Evolutionary conservation across 495 filamentous ascomycete species (phyloP).

Genomic region (Talaromyces nanjingensis): DNA sequence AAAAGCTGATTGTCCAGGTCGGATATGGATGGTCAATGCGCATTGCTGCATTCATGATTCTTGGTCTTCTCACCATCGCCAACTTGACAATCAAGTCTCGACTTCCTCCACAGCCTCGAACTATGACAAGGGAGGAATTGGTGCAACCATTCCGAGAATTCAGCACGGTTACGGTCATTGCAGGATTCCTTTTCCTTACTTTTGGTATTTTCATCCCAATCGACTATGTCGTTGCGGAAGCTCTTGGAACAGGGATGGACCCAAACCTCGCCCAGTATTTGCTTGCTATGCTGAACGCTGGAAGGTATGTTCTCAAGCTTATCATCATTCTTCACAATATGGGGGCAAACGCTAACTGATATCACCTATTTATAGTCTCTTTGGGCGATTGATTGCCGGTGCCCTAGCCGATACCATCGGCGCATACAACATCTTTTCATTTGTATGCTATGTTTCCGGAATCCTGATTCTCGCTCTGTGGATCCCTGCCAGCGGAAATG

Average conservation of each 20-base stretch:
- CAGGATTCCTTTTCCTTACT: constrained; percentile 60
- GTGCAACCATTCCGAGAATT: constrained; percentile 51
- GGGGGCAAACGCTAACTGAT: background rate
- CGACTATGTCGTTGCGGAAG: constrained; percentile 61
- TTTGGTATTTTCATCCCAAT: constrained; percentile 64
- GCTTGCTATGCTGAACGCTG: constrained; percentile 64
- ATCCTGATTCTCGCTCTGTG: constrained; percentile 27
- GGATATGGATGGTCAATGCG: constrained; percentile 75
- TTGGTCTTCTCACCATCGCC: constrained; percentile 52
- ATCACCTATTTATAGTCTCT: constrained; percentile 7
- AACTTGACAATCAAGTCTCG: constrained; percentile 61
- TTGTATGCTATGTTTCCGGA: constrained; percentile 16
- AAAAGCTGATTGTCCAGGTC: constrained; percentile 52
- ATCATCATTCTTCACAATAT: background rate
- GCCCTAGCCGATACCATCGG: constrained; percentile 24
- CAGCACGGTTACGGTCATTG: constrained; percentile 66
- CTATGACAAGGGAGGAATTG: constrained; percentile 49
- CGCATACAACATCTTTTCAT: constrained; percentile 26
- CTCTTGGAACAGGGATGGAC: constrained; percentile 47
- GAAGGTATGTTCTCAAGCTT: constrained; percentile 38
- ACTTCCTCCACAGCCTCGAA: constrained; percentile 48
- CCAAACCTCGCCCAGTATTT: constrained; percentile 54
- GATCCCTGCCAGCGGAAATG: constrained; percentile 19
- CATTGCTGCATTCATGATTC: constrained; percentile 60
- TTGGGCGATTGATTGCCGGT: constrained; percentile 27